Base-by-base conservation (phyloP, 345 rosid genomes). In the Combretum micranthum region DNA sequence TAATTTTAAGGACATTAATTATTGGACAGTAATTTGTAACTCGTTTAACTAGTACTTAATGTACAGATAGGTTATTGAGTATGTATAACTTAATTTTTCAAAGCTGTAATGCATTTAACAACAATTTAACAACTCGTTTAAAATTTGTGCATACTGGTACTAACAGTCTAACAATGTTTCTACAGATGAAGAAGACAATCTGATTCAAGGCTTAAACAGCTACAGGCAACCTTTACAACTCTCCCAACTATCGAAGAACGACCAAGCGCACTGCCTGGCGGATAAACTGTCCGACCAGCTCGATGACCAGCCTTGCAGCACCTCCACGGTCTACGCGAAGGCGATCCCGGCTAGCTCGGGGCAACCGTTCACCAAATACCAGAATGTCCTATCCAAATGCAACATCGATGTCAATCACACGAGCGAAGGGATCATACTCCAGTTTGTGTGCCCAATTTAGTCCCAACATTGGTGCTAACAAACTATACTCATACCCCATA, bases 121-220 rank as follows among this genome's bases (percentile, higher is more conserved):
- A n/a, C n/a, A n/a, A n/a, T n/a, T n/a, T n/a, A n/a, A n/a, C n/a
- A n/a, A n/a, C n/a, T n/a, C n/a, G n/a, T n/a, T n/a, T n/a, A n/a
- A n/a, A n/a, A n/a, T n/a, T n/a, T n/a, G n/a, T n/a, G n/a, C n/a
- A n/a, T n/a, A n/a, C n/a, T n/a, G n/a, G 9, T 32, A 0, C 39
- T 32, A 4, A 7, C 39, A 32, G 5, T 25, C n/a, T n/a, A n/a
- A n/a, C 12, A 26, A 3, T 32, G 18, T 21, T 51, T 15, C 15
- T 44, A 52, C 80, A 83, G 96, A 82, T 6, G 82, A 67, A 8
- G 83, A 81, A 66, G 82, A 84, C 69, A 57, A 70, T 62, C 83
- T 87, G 61, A 82, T 85, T 12, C 89, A 82, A 69, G 96, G 89
- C 51, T 65, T 90, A 48, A 83, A 90, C 78, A 79, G 82, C 67